These are phyloP conservation scores for Elymus sibiricus DNA, from an alignment of 176 grass and related monocot genomes.

Conservation along the genomic window DNA sequence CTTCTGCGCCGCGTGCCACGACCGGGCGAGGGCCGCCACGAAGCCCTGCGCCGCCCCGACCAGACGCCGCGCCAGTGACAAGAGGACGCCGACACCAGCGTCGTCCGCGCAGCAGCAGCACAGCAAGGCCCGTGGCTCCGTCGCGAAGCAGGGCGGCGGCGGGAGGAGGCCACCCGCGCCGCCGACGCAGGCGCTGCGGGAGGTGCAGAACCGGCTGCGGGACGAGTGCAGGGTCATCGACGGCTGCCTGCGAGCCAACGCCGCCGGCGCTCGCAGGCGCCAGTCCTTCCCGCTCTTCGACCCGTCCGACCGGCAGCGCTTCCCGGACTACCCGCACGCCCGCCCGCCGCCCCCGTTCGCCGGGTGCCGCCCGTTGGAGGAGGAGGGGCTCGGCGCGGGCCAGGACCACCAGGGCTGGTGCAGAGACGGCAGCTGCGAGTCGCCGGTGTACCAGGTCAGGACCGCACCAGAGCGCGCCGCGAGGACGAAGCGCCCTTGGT, in stretches of 20 bases:
- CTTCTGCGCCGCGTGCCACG: conserved; percentile 66
- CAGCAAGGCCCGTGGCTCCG: background rate
- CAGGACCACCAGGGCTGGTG: background rate
- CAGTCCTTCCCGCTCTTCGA: conserved; percentile 70
- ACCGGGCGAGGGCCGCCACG: background rate
- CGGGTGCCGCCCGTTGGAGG: background rate
- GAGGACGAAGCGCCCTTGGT: conserved; percentile 2
- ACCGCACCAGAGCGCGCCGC: background rate
- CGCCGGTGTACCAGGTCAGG: conserved; percentile 56
- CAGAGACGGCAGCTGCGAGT: conserved; percentile 27
- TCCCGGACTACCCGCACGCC: conserved; percentile 55
- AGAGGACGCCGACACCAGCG: background rate
- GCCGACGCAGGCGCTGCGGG: conserved; percentile 30
- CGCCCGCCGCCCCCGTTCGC: conserved; percentile 3
- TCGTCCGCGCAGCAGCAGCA: background rate
- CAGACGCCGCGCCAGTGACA: background rate
- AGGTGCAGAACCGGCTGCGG: conserved; percentile 53
- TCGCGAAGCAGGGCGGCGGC: background rate
- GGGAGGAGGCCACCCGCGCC: background rate
- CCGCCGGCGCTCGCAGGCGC: conserved; percentile 23
- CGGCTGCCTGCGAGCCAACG: conserved; percentile 45
- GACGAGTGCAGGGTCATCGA: conserved; percentile 76
- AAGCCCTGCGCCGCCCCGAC: background rate
- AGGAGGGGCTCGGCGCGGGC: background rate
- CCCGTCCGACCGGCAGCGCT: conserved; percentile 35